Evolutionary conservation across 257 asterid species (phyloP).

Genomic region (Datura wrightii): DNA sequence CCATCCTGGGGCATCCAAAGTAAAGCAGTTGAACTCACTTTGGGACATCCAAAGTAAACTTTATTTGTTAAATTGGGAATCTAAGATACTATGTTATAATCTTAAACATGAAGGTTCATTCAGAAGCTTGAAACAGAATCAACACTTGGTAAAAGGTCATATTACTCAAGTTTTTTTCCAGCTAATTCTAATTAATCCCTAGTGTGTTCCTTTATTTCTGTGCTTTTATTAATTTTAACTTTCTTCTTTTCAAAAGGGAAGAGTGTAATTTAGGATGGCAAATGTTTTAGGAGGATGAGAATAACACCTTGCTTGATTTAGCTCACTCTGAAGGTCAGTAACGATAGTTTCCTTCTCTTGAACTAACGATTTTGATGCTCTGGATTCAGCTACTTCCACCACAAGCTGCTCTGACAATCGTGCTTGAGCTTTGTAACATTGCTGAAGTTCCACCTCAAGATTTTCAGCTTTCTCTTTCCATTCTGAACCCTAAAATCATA

Average conservation of each 20-base stretch:
- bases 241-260: background rate
- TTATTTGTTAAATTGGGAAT: background rate
- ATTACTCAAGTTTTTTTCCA: conserved; percentile 9
- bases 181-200: conserved; percentile 2
- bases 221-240: background rate
- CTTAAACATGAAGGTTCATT: background rate
- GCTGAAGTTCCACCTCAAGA: conserved; percentile 92
- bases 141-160: background rate
- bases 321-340: conserved; percentile 70
- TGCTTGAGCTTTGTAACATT: conserved; percentile 95
- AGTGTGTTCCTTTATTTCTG: background rate
- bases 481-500: conserved; percentile 74
- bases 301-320: conserved; percentile 72
- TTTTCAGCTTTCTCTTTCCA: conserved; percentile 97
- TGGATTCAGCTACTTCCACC: conserved; percentile 94
- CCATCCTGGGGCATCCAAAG: conserved; percentile 9
- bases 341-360: conserved; percentile 79
- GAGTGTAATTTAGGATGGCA: background rate
- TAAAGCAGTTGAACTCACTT: background rate
- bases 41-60: background rate
- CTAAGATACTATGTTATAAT: background rate
- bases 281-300: conserved; percentile 13
- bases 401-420: conserved; percentile 95
- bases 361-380: conserved; percentile 70
- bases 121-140: conserved; percentile 17